Evolutionary conservation across 352 stramenopile genomes (phyloP), one percentile per base, ranked within the genome.

Genomic region (Aphanomyces euteiches): DNA sequence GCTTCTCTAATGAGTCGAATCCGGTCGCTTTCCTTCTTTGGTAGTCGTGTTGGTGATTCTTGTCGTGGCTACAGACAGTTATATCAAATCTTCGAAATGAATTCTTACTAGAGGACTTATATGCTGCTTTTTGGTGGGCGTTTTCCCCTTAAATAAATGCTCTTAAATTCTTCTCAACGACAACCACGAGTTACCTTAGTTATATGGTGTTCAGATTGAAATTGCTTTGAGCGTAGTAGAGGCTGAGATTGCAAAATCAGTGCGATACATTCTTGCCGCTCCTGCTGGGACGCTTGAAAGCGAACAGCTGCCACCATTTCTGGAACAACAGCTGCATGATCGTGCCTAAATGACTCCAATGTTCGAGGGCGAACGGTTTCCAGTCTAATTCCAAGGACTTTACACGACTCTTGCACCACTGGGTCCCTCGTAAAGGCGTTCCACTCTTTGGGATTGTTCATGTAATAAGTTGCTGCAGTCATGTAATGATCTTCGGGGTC

Each of bases 221-320:
- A 38, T 13, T 56, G 59, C 41, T 67, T 67, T 37, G 59, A 41
- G 34, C 38, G 39, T 15, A 67, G 12, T 19, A 67, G 41, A 21
- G 39, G 59, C 41, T 67, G 59, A 7, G 59, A 28, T 56, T 67
- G 59, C 59, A 67, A 19, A 36, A 67, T 67, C 17, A 67, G n/a
- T 6, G 59, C 59, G 21, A 67, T 56, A 39, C 59, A 67, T n/a
- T 56, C 39, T 41, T 67, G 59, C 10, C 59, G 43, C 43, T 67
- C 59, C 2, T 21, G n/a, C 5, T 19, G 12, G 21, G 56, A 34
- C 6, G 59, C 59, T 40, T 67, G 38, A 19, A 53, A 50, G 15
- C 59, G 59, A 37, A 50, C 59, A 19, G 40, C 40, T n/a, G 41
- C 39, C 59, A 67, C 59, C 59, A 67, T 56, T 10, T 67, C 59